Base-by-base conservation (phyloP, 1,139 yeast species). In the Saccharomyces hybrid region DNA sequence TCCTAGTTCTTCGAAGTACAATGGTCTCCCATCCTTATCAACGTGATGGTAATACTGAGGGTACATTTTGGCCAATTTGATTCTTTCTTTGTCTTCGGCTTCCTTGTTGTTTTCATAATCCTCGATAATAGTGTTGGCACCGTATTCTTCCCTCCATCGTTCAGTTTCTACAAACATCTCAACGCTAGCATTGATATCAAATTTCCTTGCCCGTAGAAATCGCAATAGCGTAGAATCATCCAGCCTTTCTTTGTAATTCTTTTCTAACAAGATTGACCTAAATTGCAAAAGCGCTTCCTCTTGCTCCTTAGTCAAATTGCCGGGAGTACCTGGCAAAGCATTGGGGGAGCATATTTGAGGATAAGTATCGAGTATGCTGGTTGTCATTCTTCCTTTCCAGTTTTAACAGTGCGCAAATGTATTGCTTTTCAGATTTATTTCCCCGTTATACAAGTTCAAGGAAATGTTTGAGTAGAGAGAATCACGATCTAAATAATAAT, bases 31-130 rank as follows among this genome's bases (percentile, higher is more conserved):
- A 58, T 91, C 98, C 68, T 80, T 88, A 72, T 91, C 98, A 49
- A 90, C 87, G 78, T 91, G 90, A 76, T 91, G 97, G 73, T 91
- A 91, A 74, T 89, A 91, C 73, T 90, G 96, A 20, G 98, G 98
- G 72, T 91, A 91, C 74, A 78, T 84, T 69, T 81, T 80, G 59
- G 96, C 96, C 59, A 89, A 96, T 58, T 82, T 72, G 23, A 93
- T 85, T 76, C 91, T 91, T 75, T 91, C 98, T 38, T 20, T 38
- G 44, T 38, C 44, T 38, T 38, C 44, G 9, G 44, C 13, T 38
- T 38, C 44, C 25, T 38, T 38, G 25, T 38, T 38, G n/a, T 38
- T 38, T 34, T 79, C 81, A 74, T 90, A 91, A 68, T 88, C 96
- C 63, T 79, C 76, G 68, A 91, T 76, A 62, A 91, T 85, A 57